Conservation (phyloP, 805 yeast genomes). For the Schizosaccharomyces osmophilus region DNA sequence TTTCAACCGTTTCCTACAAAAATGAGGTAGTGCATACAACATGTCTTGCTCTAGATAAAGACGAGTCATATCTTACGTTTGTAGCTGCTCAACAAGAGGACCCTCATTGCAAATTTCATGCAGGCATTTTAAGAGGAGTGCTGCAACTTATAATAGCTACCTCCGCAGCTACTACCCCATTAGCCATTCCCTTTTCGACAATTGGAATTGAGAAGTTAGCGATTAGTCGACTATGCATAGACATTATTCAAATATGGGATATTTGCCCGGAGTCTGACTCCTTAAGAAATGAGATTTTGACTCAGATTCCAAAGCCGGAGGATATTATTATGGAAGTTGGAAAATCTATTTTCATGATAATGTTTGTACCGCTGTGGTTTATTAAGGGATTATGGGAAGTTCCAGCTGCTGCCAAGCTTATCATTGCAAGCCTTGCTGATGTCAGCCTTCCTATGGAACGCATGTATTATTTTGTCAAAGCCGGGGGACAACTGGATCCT, state of each 20-base stretch:
- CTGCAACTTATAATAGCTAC: not conserved
- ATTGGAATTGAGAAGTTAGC: not conserved
- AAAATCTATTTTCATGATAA: not conserved
- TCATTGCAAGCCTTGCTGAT: not conserved
- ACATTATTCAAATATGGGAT: not conserved
- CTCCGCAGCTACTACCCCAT: not conserved
- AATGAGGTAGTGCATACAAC: not conserved
- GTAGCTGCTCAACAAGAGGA: not conserved
- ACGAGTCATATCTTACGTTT: not conserved
- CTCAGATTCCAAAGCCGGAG: not conserved
- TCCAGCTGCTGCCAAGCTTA: not conserved
- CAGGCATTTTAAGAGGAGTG: not conserved
- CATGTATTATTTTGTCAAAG: not conserved
- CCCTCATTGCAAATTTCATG: not conserved
- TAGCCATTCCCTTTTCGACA: not conserved
- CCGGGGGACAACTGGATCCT: not conserved
- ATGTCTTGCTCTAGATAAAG: not conserved
- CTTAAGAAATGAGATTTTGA: not conserved
- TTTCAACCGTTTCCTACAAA: not conserved
- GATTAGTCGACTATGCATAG: not conserved
- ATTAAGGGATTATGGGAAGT: constrained; percentile 2
- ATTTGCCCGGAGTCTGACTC: not conserved
- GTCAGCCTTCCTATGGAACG: not conserved
- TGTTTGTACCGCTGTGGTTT: not conserved
- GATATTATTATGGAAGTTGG: not conserved